Base-by-base conservation (phyloP, 345 rosid species). In the Populus alba region DNA sequence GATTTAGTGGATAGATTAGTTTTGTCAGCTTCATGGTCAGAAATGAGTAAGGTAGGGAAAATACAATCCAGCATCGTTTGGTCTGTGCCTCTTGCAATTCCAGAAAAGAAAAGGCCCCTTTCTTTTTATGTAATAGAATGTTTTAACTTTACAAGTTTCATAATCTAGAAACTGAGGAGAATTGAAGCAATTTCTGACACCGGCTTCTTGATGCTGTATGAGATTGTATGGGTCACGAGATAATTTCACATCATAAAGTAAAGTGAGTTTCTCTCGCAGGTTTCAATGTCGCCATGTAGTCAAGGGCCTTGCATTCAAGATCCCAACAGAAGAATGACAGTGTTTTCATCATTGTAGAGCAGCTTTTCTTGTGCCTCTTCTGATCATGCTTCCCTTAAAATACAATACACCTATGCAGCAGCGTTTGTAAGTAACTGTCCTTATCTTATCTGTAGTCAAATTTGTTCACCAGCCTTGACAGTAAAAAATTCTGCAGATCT, bases 211-310 rank as follows among this genome's bases (percentile, higher is more conserved):
- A 68, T 11, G 29, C 29, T 4, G 17, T 47, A 22, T 17, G 55
- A 62, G 16, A 31, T 62, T 4, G 51, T 43, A 2, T 6, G 17
- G 29, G 43, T 45, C 2, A 0, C 12, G 10, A 70, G 49, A 41
- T 45, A 41, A 2, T 33, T 51, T 33, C 37, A 23, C 33, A 23
- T 27, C 38, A 31, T 71, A 33, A 8, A 31, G 20, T 63, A 8
- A 61, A 65, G 41, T 29, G 29, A 39, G 49, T 12, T 68, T 18
- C 72, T 39, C 68, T 79, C 47, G 75, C 84, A 93, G 98, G 97
- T 93, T 89, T 77, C 97, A 90, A n/a, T 93, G 97, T 75, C 91
- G 93, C 41, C 97, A 90, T 83, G 91, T 87, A 45, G 82, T 91
- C 62, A 90, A 88, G 85, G 98, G 97, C 29, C 78, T 93, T 55